Base-by-base conservation (phyloP, 2,329 filamentous ascomycete genomes). In the Neofusicoccum umdonicola region DNA sequence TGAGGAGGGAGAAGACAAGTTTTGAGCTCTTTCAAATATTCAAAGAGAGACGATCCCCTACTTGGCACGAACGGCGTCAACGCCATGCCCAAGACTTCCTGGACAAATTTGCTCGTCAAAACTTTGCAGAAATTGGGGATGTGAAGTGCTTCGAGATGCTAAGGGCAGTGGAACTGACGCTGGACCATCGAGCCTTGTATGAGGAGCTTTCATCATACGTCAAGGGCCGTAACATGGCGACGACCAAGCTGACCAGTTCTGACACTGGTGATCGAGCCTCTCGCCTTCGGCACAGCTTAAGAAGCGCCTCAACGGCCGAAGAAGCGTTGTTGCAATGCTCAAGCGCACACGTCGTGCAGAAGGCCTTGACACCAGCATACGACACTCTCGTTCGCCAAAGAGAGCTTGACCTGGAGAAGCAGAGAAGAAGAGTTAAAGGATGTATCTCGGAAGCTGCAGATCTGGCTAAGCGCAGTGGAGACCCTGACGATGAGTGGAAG, bases 11-110 rank as follows among this genome's bases (percentile, higher is more conserved):
- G 4, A 75, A 79, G 69, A 84, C 76, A 68, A 79, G 78, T 41
- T 82, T 83, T 1, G 87, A 90, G 68, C 74, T 79, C 3, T 88
- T 90, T 66, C 77, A 85, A 4, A 78, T 81, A 0, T 85, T 83
- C 68, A 78, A 81, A 1, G 75, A 83, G 34, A 71, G 77, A 2
- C 78, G 80, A 12, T 87, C 85, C 2, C 71, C 80, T 6, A 77
- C 79, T 5, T 85, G 84, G 82, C 83, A 88, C 67, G 65, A 75
- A 35, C 77, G 78, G 11, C 81, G 87, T 3, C 80, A 86, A 68
- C 66, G 77, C 8, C 71, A 81, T 52, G 85, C 85, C 2, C 85
- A 88, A 67, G 67, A 57, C 0, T 89, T 90, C 67, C 72, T 89
- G 0, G 70, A 87, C 51, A 70, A 69, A 0, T 87, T 86, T 67